Percentiles rank a stretch among this genome's conserved stretches.
phyloP scores from a whole-genome alignment of 1,284 basidiomycete genomes.

The Boletus holoroseus region DNA sequence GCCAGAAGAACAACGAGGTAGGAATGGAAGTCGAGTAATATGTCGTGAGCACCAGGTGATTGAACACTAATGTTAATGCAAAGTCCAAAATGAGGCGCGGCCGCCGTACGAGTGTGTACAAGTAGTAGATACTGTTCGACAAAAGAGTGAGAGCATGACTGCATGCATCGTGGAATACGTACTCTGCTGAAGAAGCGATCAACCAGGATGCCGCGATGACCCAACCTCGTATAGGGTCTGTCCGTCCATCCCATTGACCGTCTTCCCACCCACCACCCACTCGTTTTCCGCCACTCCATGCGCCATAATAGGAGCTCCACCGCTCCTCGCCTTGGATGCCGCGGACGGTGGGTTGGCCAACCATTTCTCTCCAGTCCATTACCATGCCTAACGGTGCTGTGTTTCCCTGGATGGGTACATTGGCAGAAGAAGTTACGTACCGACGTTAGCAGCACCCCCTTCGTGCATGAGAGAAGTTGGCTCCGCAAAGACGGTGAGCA shows the following conservation, averaged over 20 bases:
- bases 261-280: conserved; percentile 52
- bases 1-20: conserved; percentile 86
- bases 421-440: conserved; percentile 37
- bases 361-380: conserved; percentile 97
- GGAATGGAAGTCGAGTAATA: conserved; percentile 88
- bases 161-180: conserved; percentile 34
- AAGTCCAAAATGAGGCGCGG: conserved; percentile 96
- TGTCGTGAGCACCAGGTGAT: conserved; percentile 86
- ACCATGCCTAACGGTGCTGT: conserved; percentile 60
- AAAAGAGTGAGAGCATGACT: conserved; percentile 13
- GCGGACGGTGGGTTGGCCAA: conserved; percentile 68
- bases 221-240: conserved; percentile 80
- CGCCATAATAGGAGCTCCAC: conserved; percentile 62
- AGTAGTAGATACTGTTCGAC: conserved; percentile 68
- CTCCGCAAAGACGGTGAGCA: conserved; percentile 73
- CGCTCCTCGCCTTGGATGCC: conserved; percentile 56
- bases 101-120: conserved; percentile 82
- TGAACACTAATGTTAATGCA: conserved; percentile 81
- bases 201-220: conserved; percentile 82
- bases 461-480: conserved; percentile 73
- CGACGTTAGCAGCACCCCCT: conserved; percentile 80
- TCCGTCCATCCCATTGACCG: conserved; percentile 50
- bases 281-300: conserved; percentile 72
- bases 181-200: conserved; percentile 76
- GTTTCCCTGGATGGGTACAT: neutral